Evolutionary conservation across 805 yeast species (phyloP).

Genomic region (Yamadazyma olivae): DNA sequence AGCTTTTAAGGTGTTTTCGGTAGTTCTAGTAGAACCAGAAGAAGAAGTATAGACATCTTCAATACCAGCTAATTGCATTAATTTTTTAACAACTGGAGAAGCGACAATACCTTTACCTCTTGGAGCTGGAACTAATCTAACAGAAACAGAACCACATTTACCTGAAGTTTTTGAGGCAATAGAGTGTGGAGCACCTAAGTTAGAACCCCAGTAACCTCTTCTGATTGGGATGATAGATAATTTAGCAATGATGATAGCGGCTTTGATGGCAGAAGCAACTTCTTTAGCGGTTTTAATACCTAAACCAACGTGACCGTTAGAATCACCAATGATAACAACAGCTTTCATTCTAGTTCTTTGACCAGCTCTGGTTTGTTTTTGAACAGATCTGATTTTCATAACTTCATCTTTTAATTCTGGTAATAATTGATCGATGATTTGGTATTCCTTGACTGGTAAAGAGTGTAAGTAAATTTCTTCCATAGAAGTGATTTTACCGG

Average conservation of each 20-base stretch:
- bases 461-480: slow-evolving; percentile 99
- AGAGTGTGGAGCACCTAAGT: slow-evolving; percentile 99
- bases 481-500: slow-evolving; percentile 93
- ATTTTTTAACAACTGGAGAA: slow-evolving; percentile 98
- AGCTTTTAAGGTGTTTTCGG: slow-evolving; percentile 99
- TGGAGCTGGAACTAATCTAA: slow-evolving; percentile 99
- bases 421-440: slow-evolving; percentile 93
- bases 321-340: slow-evolving; percentile 98
- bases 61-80: slow-evolving; percentile 99
- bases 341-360: slow-evolving; percentile 99
- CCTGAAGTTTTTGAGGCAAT: slow-evolving; percentile 97
- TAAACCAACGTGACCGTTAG: slow-evolving; percentile 99
- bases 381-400: slow-evolving; percentile 99
- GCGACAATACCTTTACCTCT: slow-evolving; percentile 99
- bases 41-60: slow-evolving; percentile 99
- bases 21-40: slow-evolving; percentile 98
- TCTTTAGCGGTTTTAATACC: slow-evolving; percentile 99
- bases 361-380: slow-evolving; percentile 99
- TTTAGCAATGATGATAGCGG: slow-evolving; percentile 99
- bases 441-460: slow-evolving; percentile 99
- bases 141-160: slow-evolving; percentile 99
- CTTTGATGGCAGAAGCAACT: slow-evolving; percentile 99
- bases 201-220: slow-evolving; percentile 99
- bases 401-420: slow-evolving; percentile 98
- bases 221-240: slow-evolving; percentile 98